Base-by-base conservation (phyloP, 768 basidiomycete genomes). In the Hygrocybe coccinea region DNA sequence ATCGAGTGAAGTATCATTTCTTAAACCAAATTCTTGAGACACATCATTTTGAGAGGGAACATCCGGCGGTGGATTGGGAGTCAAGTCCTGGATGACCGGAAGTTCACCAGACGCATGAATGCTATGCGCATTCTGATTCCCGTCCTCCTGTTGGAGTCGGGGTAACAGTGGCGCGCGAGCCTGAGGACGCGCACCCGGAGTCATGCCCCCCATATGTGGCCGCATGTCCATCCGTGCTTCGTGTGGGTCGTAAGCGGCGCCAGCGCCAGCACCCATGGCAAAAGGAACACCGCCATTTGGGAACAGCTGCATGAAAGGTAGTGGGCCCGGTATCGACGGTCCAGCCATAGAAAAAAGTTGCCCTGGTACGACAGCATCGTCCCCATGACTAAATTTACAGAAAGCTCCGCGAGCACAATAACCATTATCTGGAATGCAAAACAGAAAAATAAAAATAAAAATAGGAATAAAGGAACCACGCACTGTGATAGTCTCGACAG, bases 381-480 rank as follows among this genome's bases (percentile, higher is more conserved):
- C 90, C 36, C 90, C 92, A 63, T 98, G 95, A 57, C 89, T 92
- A 71, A 84, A 97, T 66, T 91, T 93, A 78, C 95, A 98, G 57
- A 80, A 79, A 17, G 81, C 85, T 46, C 95, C 95, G 33, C 93
- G 84, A 38, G 89, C 82, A 63, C 95, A 98, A 71, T 86, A 97
- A 1, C 95, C 95, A 56, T 85, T 85, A 66, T 95, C 95, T 97
- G 61, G 7, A 49, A 57, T 54, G 54, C 52, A 54, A 56, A 53
- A 41, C 12, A 39, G 41, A 24, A 59, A 47, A 33, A 35, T 39
- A 52, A 37, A 17, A 24, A 35, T 45, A 48, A 14, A 19, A 52
- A 22, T 6, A 45, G n/a, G 15, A 54, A 22, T 43, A 47, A 47
- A 37, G 4, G 48, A 35, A 53, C 2, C 17, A 45, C 94, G 65